Base-by-base conservation (phyloP, 768 basidiomycete species). In the Dendrothele bispora region DNA sequence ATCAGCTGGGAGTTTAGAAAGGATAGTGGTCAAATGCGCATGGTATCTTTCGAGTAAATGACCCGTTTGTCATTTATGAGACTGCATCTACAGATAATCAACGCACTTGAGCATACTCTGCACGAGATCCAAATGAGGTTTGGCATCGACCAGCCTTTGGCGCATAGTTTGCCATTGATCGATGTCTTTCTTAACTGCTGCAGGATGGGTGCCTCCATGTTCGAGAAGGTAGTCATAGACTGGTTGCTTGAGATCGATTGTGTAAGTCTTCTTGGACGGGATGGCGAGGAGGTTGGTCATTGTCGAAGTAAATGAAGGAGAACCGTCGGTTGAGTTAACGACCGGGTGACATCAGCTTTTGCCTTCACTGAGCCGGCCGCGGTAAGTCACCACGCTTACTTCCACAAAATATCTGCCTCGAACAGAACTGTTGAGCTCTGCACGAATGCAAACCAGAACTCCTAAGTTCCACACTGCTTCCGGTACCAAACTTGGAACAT, bases 1-100 rank as follows among this genome's bases (percentile, higher is more conserved):
- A 65, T 95, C 84, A 6, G 77, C 67, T 2, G 95, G 95, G 6
- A 98, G 71, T 61, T 98, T 98, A 11, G 85, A 83, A 52, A 90
- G 66, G 26, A 94, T 79, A 51, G 87, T 93, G 0, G 84, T 73
- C 29, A 98, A 80, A 61, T 95, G 95, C 3, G 92, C 89, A 55
- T 97, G 89, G 62, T 98, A 98, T 37, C 95, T 98, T 58, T 8
- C 28, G 14, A n/a, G 36, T 35, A 52, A 35, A 46, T 36, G 41
- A 53, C 46, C 56, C 51, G 39, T 28, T 29, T 39, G 39, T 10
- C 18, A 35, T 27, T 18, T 28, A 38, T 39, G 48, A 41, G 52
- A 53, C 42, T 25, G 3, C 7, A 48, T 28, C 43, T 25, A 38
- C 22, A 14, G 51, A 0, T 12, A 37, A 51, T 45, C 34, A 43